Evolutionary conservation across 768 basidiomycete species (phyloP).

Genomic region (Tylopilus subfusipes): DNA sequence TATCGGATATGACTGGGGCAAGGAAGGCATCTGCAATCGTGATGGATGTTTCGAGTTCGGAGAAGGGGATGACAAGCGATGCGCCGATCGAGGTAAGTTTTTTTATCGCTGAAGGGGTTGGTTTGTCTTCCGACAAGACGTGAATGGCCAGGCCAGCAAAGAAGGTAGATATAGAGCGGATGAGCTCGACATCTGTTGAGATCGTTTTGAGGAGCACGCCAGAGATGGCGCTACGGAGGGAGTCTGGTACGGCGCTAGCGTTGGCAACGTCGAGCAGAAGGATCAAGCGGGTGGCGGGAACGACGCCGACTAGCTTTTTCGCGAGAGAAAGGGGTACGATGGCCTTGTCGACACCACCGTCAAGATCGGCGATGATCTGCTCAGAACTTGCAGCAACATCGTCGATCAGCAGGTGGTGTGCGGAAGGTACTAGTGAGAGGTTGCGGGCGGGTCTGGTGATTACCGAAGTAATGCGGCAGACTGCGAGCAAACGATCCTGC

Average conservation of each 20-base stretch:
- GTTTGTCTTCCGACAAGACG: conserved; percentile 53
- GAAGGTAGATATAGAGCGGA: conserved; percentile 73
- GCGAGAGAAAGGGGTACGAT: conserved; percentile 67
- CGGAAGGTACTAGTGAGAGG: conserved; percentile 29
- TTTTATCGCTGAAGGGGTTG: conserved; percentile 57
- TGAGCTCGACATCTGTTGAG: conserved; percentile 68
- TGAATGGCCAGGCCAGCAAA: conserved; percentile 62
- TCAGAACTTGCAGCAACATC: conserved; percentile 46
- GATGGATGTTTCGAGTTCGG: conserved; percentile 59
- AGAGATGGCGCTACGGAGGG: conserved; percentile 66
- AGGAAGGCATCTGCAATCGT: conserved; percentile 86
- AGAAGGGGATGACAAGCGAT: conserved; percentile 67
- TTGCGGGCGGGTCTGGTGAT: conserved; percentile 44
- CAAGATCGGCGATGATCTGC: conserved; percentile 60
- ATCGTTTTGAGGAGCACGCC: conserved; percentile 78
- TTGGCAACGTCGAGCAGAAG: conserved; percentile 74
- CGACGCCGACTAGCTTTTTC: conserved; percentile 59
- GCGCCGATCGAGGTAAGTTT: conserved; percentile 57
- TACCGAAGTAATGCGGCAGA: conserved; percentile 76
- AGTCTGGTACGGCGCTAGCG: conserved; percentile 72
- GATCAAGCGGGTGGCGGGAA: conserved; percentile 71
- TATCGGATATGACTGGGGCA: conserved; percentile 76
- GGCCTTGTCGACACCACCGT: conserved; percentile 76
- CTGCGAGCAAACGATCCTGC: conserved; percentile 50
- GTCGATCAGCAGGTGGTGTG: conserved; percentile 57